Conservation (phyloP, 495 filamentous ascomycete genomes). For the Pyrenula aspistea region DNA sequence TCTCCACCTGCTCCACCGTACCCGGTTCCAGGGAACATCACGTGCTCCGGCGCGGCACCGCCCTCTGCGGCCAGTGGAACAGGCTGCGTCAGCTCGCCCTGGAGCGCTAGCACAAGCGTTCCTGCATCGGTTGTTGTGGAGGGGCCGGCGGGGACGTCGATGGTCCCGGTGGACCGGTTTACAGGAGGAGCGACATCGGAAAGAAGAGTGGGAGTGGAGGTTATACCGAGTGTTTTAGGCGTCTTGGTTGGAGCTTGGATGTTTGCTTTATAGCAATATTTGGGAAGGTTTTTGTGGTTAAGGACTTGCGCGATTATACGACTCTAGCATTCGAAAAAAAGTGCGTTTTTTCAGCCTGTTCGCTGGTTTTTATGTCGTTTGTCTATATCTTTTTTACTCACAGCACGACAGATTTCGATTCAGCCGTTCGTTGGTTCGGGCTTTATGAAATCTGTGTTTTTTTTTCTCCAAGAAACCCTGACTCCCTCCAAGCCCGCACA, state of each 20-base stretch:
- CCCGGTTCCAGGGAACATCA: too few species aligned
- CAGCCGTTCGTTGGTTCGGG: too few species aligned
- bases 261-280: neutral
- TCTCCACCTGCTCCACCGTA: too few species aligned
- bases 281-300: too few species aligned
- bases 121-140: neutral
- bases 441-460: too few species aligned
- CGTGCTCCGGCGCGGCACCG: neutral
- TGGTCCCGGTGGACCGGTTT: neutral
- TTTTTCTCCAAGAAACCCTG: neutral
- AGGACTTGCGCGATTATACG: too few species aligned
- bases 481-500: neutral
- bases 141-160: neutral
- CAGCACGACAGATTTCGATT: too few species aligned
- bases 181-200: neutral
- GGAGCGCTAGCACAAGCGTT: neutral
- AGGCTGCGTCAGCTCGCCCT: neutral
- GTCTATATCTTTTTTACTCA: too few species aligned
- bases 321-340: too few species aligned
- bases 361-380: too few species aligned
- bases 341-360: too few species aligned
- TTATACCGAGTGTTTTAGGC: neutral
- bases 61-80: neutral
- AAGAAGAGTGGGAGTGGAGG: neutral
- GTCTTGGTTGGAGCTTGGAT: neutral